phyloP scores from a whole-genome alignment of 148 eudicot species.

The Limonium bicolor region DNA sequence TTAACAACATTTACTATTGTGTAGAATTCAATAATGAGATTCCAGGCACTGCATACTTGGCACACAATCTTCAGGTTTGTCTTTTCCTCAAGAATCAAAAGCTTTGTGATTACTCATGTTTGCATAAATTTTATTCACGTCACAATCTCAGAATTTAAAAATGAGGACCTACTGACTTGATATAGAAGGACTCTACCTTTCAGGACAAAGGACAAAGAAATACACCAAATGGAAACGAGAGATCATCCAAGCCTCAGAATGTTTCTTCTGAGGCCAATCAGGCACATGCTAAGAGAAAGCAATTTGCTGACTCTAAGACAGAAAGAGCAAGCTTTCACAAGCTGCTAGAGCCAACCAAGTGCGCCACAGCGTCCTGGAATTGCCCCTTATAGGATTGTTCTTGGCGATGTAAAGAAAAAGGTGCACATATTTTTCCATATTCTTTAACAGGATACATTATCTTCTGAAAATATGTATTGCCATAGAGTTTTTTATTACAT shows the following conservation, averaged over 20 bases:
- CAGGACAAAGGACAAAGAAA: conserved; percentile 5
- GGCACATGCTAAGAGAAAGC: conserved; percentile 44
- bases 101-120: too few species aligned
- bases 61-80: conserved; percentile 40
- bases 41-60: conserved; percentile 58
- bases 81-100: too few species aligned
- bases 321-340: conserved; percentile 75
- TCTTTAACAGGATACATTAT: too few species aligned
- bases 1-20: too few species aligned
- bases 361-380: conserved; percentile 46
- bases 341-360: conserved; percentile 83
- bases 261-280: conserved; percentile 23
- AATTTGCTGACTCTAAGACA: conserved; percentile 51
- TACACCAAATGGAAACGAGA: conserved; percentile 5
- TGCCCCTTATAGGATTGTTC: conserved; percentile 75
- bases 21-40: too few species aligned
- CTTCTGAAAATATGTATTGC: too few species aligned
- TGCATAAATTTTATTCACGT: too few species aligned
- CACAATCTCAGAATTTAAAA: too few species aligned
- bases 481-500: too few species aligned
- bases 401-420: conserved; percentile 78
- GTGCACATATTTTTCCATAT: too few species aligned
- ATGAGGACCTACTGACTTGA: too few species aligned
- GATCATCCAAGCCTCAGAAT: conserved; percentile 14
- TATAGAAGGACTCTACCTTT: background rate